These are phyloP conservation scores for Herpotrichia juniperi DNA, from an alignment of 2,329 filamentous ascomycete genomes.

Conservation along the genomic window DNA sequence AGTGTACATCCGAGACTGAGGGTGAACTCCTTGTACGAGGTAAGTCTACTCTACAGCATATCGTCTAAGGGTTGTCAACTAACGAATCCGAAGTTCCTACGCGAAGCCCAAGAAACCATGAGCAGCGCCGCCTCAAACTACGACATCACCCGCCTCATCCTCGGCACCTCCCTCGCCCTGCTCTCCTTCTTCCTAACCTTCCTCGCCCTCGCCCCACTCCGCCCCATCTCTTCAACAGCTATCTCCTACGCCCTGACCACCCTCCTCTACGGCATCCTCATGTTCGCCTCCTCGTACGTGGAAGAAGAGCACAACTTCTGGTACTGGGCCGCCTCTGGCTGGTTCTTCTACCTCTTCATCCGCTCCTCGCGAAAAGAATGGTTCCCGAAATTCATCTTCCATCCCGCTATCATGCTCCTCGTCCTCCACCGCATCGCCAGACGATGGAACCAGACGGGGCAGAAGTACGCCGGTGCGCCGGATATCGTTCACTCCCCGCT, in stretches of 20 bases:
- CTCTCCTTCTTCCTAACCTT: conserved; percentile 49
- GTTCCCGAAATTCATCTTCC: conserved; percentile 31
- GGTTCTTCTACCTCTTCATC: conserved; percentile 61
- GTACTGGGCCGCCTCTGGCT: conserved; percentile 85
- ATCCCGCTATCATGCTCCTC: conserved; percentile 58
- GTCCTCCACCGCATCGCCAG: conserved; percentile 69
- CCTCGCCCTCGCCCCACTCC: conserved; percentile 39
- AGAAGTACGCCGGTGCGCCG: conserved; percentile 90
- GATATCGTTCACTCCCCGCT: conserved; percentile 75
- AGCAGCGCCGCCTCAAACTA: conserved; percentile 94
- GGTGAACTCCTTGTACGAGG: conserved; percentile 50
- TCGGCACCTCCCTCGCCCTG: conserved; percentile 53
- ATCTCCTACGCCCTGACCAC: conserved; percentile 45
- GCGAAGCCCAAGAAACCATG: conserved; percentile 76
- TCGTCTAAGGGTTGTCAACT: neutral
- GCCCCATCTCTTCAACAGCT: conserved; percentile 58
- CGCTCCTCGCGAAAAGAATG: conserved; percentile 39
- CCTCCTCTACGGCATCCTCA: conserved; percentile 76
- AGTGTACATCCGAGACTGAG: conserved; percentile 11
- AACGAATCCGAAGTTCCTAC: conserved; percentile 63
- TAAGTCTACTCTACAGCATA: conserved; percentile 34
- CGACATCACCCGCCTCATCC: conserved; percentile 67
- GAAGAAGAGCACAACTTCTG: conserved; percentile 99
- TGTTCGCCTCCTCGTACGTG: conserved; percentile 98
- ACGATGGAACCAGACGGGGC: conserved; percentile 95